Evolutionary conservation across 176 grass and related monocot genomes (phyloP).

Genomic region (Eleusine indica): DNA sequence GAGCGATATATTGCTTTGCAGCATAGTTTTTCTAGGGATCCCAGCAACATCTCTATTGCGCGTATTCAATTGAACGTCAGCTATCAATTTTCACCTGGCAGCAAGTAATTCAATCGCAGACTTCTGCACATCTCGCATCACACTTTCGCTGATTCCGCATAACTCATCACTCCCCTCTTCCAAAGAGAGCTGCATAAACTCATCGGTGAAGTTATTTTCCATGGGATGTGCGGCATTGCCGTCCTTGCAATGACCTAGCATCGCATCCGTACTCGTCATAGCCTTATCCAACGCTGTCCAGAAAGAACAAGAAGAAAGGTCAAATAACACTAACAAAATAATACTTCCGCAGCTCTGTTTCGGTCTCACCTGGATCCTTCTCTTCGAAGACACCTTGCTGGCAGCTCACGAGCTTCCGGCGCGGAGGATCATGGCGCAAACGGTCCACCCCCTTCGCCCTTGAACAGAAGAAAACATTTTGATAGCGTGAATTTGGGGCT

Average conservation of each 20-base stretch:
- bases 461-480: not conserved
- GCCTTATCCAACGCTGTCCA: conserved; percentile 12
- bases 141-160: conserved; percentile 50
- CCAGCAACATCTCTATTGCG: conserved; percentile 3
- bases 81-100: conserved; percentile 42
- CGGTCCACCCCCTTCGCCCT: conserved; percentile 22
- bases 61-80: conserved; percentile 1
- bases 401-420: conserved; percentile 26
- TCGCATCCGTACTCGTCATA: not conserved
- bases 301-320: conserved; percentile 3
- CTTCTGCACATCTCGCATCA: conserved; percentile 55
- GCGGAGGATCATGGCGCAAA: conserved; percentile 1
- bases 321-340: not conserved
- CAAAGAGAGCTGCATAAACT: conserved; percentile 30
- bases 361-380: conserved; percentile 17
- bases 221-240: not conserved
- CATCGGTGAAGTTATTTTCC: not conserved
- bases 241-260: not conserved
- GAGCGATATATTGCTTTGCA: not conserved
- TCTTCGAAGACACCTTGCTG: not conserved
- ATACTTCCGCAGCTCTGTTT: not conserved
- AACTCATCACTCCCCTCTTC: conserved; percentile 36
- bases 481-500: not conserved
- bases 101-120: conserved; percentile 79
- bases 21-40: not conserved